Evolutionary conservation across 345 rosid species (phyloP), one percentile per base, ranked within the genome.

Genomic region (Bruguiera gymnorhiza): DNA sequence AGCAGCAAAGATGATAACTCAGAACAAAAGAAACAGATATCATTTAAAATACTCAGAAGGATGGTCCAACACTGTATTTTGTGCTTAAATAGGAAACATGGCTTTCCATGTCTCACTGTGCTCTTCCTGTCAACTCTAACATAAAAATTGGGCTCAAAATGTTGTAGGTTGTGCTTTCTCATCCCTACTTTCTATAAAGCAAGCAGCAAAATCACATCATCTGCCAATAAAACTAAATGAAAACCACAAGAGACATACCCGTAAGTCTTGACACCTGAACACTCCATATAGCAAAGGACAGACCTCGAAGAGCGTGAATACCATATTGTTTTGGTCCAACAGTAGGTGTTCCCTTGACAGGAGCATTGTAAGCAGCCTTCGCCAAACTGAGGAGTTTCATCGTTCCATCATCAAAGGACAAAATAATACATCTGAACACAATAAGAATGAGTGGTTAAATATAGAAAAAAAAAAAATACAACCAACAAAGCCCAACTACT

Each of bases 391-490:
- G 72, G 53, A 85, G 67, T 82, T 85, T 85, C 76, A 92, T 78
- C 71, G 87, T 84, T 75, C 96, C 94, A 78, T 95, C 96, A 71
- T 90, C 98, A 31, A 79, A 88, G 20, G 96, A 81, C 63, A 92
- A 65, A 73, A 88, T 55, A 62, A 88, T 53, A 69, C 98, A 92
- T 75, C 94, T 92, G 78, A 53, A 84, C 67, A 60, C 62, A 31
- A 19, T 30, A 76, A 76, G 46, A 71, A 56, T 67, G 21, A 57
- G 34, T 24, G 36, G 46, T 37, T 48, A 37, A 63, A 20, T 30
- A 30, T 4, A 51, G 48, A 72, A 56, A 29, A 30, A 73, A 4
- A 4, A 31, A 37, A 60, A 60, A 18, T 61, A 81, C 57, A n/a
- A 53, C 54, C 27, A 18, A 29, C 32, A 73, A 27, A 59, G 55